Evolutionary conservation across 164 flowering plant species (phyloP).

Genomic region (Chloranthus sessilifolius): DNA sequence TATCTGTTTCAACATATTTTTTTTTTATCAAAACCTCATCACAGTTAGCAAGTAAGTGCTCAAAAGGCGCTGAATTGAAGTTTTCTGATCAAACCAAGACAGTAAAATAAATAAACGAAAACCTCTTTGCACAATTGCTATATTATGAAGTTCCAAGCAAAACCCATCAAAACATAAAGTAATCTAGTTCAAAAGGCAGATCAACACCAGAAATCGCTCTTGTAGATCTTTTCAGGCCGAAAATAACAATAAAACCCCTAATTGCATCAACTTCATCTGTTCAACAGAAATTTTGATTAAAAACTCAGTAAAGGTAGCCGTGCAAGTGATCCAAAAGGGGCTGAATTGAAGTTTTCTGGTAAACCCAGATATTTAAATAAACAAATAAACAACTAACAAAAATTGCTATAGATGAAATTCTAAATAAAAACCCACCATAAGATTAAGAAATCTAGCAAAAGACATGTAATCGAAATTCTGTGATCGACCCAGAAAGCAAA

Average conservation of each 20-base stretch:
- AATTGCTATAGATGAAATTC: not conserved
- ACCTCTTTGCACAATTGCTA: not conserved
- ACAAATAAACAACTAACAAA: not conserved
- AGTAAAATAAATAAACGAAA: not conserved
- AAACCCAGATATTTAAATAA: not conserved
- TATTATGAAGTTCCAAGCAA: not conserved
- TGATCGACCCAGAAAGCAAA: too few relatives aligned
- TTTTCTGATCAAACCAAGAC: not conserved
- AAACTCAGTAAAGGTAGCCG: not conserved
- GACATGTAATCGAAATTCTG: too few relatives aligned
- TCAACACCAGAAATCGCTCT: not conserved
- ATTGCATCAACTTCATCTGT: not conserved
- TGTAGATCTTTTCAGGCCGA: too few relatives aligned
- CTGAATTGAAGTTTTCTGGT: not conserved
- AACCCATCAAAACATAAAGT: not conserved
- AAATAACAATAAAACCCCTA: not conserved
- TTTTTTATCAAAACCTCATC: not conserved
- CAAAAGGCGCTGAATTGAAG: not conserved
- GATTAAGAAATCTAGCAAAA: not conserved
- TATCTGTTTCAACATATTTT: not conserved
- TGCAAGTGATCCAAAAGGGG: not conserved
- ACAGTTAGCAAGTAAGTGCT: not conserved
- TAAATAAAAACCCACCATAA: not conserved
- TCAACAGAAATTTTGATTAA: not conserved
- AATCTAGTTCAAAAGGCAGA: not conserved